phyloP scores from a whole-genome alignment of 257 asterid species.

The Verbascum thapsus region DNA sequence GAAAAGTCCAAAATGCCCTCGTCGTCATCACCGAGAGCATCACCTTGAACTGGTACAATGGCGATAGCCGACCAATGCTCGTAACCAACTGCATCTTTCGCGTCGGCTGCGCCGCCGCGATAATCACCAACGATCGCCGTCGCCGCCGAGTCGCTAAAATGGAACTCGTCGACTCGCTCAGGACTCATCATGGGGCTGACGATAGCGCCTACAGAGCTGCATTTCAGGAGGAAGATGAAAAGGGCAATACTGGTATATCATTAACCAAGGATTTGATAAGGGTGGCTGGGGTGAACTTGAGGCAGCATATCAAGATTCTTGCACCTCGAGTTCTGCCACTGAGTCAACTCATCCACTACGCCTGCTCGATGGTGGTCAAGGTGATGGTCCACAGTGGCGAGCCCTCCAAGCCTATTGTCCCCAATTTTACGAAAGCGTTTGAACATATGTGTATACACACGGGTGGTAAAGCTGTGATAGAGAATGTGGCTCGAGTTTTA shows the following conservation, averaged over 20 bases:
- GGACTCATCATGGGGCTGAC: conserved; percentile 69
- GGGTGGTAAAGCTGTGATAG: conserved; percentile 70
- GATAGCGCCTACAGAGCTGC: conserved; percentile 56
- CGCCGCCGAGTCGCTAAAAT: conserved; percentile 45
- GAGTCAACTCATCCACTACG: conserved; percentile 45
- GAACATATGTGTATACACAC: conserved; percentile 68
- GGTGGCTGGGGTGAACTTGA: conserved; percentile 50
- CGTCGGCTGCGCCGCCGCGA: conserved; percentile 63
- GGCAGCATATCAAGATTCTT: conserved; percentile 48
- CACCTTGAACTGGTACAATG: conserved; percentile 65
- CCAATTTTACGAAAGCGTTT: conserved; percentile 61
- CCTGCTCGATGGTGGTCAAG: conserved; percentile 29
- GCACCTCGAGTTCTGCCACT: conserved; percentile 61
- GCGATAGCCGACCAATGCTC: conserved; percentile 66
- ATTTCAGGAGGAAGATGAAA: conserved; percentile 65
- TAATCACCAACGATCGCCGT: conserved; percentile 49
- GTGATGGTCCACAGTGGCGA: conserved; percentile 14
- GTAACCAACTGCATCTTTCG: conserved; percentile 68
- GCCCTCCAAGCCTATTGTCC: conserved; percentile 34
- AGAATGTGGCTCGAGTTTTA: conserved; percentile 49
- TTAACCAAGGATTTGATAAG: conserved; percentile 57
- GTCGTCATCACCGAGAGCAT: conserved; percentile 58
- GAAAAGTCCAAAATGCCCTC: conserved; percentile 53
- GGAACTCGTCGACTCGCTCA: conserved; percentile 52
- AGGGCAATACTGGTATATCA: conserved; percentile 52